Evolutionary conservation across 352 stramenopile species (phyloP).

Genomic region (Phytophthora kernoviae): DNA sequence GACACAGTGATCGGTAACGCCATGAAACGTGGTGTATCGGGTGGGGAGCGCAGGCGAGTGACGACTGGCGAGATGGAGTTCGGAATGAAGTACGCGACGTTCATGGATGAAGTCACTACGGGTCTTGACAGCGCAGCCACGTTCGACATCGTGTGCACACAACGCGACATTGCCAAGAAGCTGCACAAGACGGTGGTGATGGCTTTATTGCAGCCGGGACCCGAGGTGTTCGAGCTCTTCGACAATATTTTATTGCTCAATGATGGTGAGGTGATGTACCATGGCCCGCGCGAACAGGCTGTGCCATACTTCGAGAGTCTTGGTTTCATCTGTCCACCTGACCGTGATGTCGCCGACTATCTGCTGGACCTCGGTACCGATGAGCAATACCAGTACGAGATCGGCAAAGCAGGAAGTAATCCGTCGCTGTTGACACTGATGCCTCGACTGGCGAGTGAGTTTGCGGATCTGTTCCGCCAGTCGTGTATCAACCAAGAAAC

Average conservation of each 20-base stretch:
- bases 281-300: constrained; percentile 56
- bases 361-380: constrained; percentile 51
- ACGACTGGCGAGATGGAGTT: constrained; percentile 28
- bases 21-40: constrained; percentile 57
- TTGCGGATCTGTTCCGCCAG: constrained; percentile 12
- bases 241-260: constrained; percentile 77
- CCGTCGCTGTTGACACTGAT: neutral
- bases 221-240: constrained; percentile 35
- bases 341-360: constrained; percentile 7
- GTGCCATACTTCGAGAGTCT: constrained; percentile 44
- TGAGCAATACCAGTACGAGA: constrained; percentile 55
- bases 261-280: constrained; percentile 36
- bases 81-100: constrained; percentile 49
- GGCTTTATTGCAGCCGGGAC: constrained; percentile 42
- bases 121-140: constrained; percentile 86
- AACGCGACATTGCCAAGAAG: constrained; percentile 24
- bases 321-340: constrained; percentile 18
- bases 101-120: constrained; percentile 87
- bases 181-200: constrained; percentile 53
- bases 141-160: constrained; percentile 72
- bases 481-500: constrained; percentile 31
- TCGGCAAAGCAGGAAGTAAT: constrained; percentile 8
- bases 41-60: constrained; percentile 81
- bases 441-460: constrained; percentile 20
- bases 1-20: constrained; percentile 48